A percentile compares a stretch with the other conserved stretches of the same genome.
These are phyloP conservation scores for Pythium aphanidermatum DNA, from an alignment of 352 stramenopile species.

Conservation along the genomic window DNA sequence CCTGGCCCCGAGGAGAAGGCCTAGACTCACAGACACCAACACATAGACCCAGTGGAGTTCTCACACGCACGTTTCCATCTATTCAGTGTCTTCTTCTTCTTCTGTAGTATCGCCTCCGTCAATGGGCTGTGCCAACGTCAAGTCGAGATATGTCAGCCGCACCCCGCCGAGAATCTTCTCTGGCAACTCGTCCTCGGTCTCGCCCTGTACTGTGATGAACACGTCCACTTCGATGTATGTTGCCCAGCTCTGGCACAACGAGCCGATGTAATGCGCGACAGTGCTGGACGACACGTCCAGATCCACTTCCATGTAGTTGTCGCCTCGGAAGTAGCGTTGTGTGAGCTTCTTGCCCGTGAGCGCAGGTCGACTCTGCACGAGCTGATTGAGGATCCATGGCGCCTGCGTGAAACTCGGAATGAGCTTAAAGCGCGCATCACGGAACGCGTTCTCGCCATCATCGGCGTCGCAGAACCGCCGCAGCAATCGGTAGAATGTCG, in stretches of 20 bases:
- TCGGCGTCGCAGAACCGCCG: conserved; percentile 41
- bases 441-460: conserved; percentile 44
- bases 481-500: conserved; percentile 58
- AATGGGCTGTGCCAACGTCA: conserved; percentile 39
- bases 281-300: conserved; percentile 79
- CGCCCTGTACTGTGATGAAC: conserved; percentile 73
- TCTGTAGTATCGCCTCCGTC: not conserved
- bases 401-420: conserved; percentile 83
- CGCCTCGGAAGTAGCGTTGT: conserved; percentile 73
- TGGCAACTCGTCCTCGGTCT: conserved; percentile 60
- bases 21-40: too few relatives aligned
- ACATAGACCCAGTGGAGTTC: too few relatives aligned
- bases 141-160: conserved; percentile 53
- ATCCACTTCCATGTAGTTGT: conserved; percentile 85
- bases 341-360: conserved; percentile 84
- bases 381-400: conserved; percentile 73
- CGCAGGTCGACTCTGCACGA: conserved; percentile 80
- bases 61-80: too few relatives aligned
- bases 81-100: conserved; percentile 10
- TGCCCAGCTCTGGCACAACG: conserved; percentile 72
- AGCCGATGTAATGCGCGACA: conserved; percentile 71
- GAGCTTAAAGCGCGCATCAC: conserved; percentile 83
- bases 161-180: conserved; percentile 62
- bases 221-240: conserved; percentile 74
- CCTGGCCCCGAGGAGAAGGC: conserved; percentile 10